These are phyloP conservation scores for Tetrahymena elliotti DNA, from an alignment of 73 alveolate genomes.

Conservation along the genomic window DNA sequence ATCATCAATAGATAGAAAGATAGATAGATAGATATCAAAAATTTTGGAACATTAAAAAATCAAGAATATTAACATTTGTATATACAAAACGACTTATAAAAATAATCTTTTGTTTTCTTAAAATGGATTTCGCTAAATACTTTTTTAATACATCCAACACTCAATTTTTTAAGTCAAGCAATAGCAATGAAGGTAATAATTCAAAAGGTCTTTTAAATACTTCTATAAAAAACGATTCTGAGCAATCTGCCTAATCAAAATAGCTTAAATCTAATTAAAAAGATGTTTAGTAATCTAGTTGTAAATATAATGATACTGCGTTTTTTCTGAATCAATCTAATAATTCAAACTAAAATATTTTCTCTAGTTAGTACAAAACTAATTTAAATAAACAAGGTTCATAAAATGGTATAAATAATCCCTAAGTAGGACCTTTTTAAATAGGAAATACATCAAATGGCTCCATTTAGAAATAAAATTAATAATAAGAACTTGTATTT, in stretches of 20 bases:
- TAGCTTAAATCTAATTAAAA: neutral
- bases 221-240: neutral
- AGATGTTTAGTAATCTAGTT: neutral
- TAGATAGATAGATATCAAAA: neutral
- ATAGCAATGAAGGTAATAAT: neutral
- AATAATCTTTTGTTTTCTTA: neutral
- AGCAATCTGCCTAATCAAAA: neutral
- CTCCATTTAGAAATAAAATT: neutral
- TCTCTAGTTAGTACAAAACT: neutral
- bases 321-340: neutral
- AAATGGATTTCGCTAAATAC: neutral
- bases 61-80: neutral
- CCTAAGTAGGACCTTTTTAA: neutral
- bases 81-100: neutral
- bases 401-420: neutral
- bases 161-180: neutral
- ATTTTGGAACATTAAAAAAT: neutral
- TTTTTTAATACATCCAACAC: neutral
- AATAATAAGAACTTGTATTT: neutral
- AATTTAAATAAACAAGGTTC: neutral
- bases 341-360: neutral
- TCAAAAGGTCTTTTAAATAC: neutral
- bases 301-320: neutral
- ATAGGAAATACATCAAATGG: neutral
- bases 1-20: no score